Evolutionary conservation across 139 green algal species (phyloP), one percentile per base, ranked within the genome.

Genomic region (Picochlorum sp.): DNA sequence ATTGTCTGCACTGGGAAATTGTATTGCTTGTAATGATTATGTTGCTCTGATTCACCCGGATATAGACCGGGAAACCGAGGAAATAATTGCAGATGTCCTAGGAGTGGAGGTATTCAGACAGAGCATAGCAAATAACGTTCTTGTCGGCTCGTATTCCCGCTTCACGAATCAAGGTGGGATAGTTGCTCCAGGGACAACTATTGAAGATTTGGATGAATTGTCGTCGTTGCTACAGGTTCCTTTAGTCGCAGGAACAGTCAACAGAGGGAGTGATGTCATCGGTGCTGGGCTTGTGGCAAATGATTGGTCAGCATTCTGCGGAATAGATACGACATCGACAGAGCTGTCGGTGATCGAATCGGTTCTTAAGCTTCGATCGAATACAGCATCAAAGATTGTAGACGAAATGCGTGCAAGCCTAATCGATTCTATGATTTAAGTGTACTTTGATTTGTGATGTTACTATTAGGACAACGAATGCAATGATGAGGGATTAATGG

Each of bases 31-130:
- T 77, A 99, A 99, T 64, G 93, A 99, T 73, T 98, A 99, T 50
- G 89, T 97, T 7, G 88, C 88, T 14, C 69, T 99, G 33, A 87
- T 98, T 24, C 93, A 99, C 69, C 89, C 90, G 0, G 93, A 99
- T 77, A 77, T 99, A 7, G 93, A 99, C 70, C 80, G 69, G 55
- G 89, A 96, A 59, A 96, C 89, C 8, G 89, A 97, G 72, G 87
- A 95, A 45, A 77, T 95, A 24, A 66, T 94, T 40, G 74, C 85
- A 12, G 93, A 99, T 77, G 89, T 98, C 63, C 74, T 99, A 58
- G 93, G 93, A 14, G 89, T 99, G 50, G 93, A 99, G 78, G 93
- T 98, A 10, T 99, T 99, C 75, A 78, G 92, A n/a, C 88, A 97
- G 56, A 94, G 81, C 2, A 80, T 99, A 14, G 93, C 91, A 0